These are phyloP conservation scores for Eutypella sp. DNA, from an alignment of 2,329 filamentous ascomycete species.

Conservation along the genomic window DNA sequence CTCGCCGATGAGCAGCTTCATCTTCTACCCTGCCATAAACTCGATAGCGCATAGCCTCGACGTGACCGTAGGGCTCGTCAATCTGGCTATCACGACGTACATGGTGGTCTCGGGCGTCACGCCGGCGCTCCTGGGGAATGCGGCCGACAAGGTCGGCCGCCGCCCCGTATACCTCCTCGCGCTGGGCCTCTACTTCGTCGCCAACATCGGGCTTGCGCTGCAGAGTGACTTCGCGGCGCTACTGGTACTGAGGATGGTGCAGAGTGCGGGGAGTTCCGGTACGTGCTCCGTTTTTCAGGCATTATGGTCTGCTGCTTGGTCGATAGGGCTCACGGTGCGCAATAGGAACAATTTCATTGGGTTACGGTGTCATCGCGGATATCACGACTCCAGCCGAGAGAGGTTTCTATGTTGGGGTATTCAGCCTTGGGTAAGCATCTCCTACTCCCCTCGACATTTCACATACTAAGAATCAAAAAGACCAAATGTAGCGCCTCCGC, in stretches of 20 bases:
- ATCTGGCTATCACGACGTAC: conserved; percentile 22
- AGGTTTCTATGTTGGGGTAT: conserved; percentile 45
- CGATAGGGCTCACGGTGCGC: background rate
- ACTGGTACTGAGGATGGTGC: conserved; percentile 43
- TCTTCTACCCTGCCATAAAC: conserved; percentile 17
- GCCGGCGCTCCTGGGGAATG: conserved; percentile 34
- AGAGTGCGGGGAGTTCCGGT: conserved; percentile 29
- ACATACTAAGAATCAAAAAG: conserved; percentile 6
- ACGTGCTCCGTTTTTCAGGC: background rate
- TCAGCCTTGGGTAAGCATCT: conserved; percentile 16
- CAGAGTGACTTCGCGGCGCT: conserved; percentile 39
- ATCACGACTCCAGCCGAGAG: conserved; percentile 45
- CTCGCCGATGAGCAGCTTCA: conserved; percentile 17
- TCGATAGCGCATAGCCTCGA: conserved; percentile 10
- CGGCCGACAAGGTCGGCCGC: conserved; percentile 34
- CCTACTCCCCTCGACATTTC: conserved; percentile 8
- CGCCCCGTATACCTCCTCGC: conserved; percentile 33
- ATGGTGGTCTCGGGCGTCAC: conserved; percentile 39
- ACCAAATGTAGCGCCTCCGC: conserved; percentile 26
- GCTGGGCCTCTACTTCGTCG: conserved; percentile 30
- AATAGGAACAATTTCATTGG: conserved; percentile 27
- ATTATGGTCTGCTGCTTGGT: background rate
- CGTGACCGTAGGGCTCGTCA: conserved; percentile 11
- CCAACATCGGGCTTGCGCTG: conserved; percentile 38
- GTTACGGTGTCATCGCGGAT: conserved; percentile 47